Evolutionary conservation across 2,329 filamentous ascomycete species (phyloP), one percentile per base, ranked within the genome.

Genomic region (Orbilia brochopaga): DNA sequence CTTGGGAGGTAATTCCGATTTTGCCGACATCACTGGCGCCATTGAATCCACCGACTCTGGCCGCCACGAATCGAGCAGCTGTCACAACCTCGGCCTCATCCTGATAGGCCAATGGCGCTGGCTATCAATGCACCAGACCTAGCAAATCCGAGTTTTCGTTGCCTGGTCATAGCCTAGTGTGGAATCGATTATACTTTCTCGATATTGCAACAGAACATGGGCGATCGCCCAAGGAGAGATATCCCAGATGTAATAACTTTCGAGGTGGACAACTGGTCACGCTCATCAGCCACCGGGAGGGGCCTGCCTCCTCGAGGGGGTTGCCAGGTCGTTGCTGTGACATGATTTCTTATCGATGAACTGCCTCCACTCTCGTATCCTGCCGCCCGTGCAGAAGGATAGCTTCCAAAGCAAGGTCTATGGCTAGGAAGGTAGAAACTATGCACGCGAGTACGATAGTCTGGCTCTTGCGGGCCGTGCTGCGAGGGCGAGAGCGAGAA

Each of bases 11-110:
- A 61, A 55, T 30, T 64, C 67, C 67, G 60, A 35, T 42, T 52
- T 48, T 72, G 50, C 44, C 60, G 59, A 35, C 52, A 27, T 21
- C 50, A 19, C 44, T 21, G 23, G 44, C 23, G 27, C 21, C 30
- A 48, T 46, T 19, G 27, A 30, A 19, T 61, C 60, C 60, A 27
- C 66, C 54, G 51, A 57, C 48, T 61, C 15, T 53, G n/a, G 35
- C 37, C 40, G 57, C 6, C n/a, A 54, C 67, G 50, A 65, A 72
- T 72, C 50, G 40, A 65, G 67, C 60, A 65, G 67, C 46, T 72
- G 50, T 40, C 19, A 11, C n/a, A 42, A 24, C n/a, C 10, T 30
- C 27, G 40, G 1, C 21, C n/a, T 6, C 23, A 7, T 40, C 15
- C 37, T 61, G 23, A 63, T 69, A 58, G 58, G 53, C 21, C 24